Evolutionary conservation across 805 yeast genomes (phyloP).

Genomic region (Wickerhamiella cacticola): DNA sequence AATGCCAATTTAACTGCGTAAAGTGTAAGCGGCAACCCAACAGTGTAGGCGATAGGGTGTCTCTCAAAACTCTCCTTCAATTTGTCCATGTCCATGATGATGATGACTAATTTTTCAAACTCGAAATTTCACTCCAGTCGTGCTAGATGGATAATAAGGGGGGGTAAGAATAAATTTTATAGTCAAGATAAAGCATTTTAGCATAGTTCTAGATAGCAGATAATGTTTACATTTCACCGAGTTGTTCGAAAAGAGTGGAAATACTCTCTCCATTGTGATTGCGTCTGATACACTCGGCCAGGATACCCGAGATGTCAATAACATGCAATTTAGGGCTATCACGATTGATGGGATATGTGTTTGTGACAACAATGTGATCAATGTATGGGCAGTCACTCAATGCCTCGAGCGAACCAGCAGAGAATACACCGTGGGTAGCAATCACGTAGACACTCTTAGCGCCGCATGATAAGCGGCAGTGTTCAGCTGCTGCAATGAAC

Average conservation of each 20-base stretch:
- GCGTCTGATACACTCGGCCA: constrained; percentile 97
- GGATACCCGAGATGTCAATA: constrained; percentile 86
- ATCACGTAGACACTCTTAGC: constrained; percentile 81
- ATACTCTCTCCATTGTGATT: constrained; percentile 97
- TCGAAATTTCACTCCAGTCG: too few relatives aligned
- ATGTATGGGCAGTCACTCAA: constrained; percentile 69
- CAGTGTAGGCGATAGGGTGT: constrained; percentile 64
- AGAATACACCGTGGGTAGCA: constrained; percentile 93
- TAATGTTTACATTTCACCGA: constrained; percentile 35
- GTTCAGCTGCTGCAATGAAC: constrained; percentile 96
- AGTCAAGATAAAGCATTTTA: not conserved
- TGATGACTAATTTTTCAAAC: constrained; percentile 2
- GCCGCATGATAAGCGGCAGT: constrained; percentile 88
- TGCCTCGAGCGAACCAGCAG: constrained; percentile 72
- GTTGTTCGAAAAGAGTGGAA: constrained; percentile 80
- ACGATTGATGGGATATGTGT: constrained; percentile 80
- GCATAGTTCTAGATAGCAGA: not conserved
- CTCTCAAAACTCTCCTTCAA: constrained; percentile 28
- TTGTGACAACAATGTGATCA: constrained; percentile 87
- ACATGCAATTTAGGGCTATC: constrained; percentile 61
- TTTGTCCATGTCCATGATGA: too few relatives aligned
- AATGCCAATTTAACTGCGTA: constrained; percentile 24
- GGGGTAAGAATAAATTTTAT: too few relatives aligned
- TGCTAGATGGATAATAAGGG: too few relatives aligned
- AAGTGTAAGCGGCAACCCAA: constrained; percentile 52